Conservation (phyloP, 495 filamentous ascomycete genomes). For the Penicillium desertorum region DNA sequence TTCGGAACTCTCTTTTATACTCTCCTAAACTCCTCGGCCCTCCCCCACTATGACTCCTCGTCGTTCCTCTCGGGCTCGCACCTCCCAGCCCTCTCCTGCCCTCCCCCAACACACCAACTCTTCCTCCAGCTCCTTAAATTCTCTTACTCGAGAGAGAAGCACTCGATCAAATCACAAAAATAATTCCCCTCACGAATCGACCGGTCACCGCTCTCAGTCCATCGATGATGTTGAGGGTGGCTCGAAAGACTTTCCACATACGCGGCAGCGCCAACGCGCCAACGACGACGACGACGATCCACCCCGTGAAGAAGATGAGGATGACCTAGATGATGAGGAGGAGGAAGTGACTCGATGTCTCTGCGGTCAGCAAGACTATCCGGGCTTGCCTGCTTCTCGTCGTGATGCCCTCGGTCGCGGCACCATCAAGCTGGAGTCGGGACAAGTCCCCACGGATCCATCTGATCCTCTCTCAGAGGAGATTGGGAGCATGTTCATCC, state of each 20-base stretch:
- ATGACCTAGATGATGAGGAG: conserved; percentile 71
- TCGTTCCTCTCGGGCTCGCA: conserved; percentile 88
- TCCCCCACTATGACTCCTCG: conserved; percentile 63
- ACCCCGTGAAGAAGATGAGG: conserved; percentile 56
- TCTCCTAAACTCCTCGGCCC: conserved; percentile 8
- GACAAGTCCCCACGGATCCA: conserved; percentile 32
- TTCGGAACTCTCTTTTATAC: conserved; percentile 16
- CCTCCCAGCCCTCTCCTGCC: conserved; percentile 67
- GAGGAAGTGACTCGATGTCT: conserved; percentile 94
- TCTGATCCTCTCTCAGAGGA: conserved; percentile 70
- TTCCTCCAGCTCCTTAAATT: conserved; percentile 76
- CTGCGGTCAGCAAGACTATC: conserved; percentile 92
- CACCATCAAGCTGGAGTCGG: conserved; percentile 60
- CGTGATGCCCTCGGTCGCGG: conserved; percentile 57
- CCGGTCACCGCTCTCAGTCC: conserved; percentile 75
- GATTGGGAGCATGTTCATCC: conserved; percentile 90
- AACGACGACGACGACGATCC: conserved; percentile 60
- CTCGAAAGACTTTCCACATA: conserved; percentile 64
- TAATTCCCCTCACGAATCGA: conserved; percentile 69
- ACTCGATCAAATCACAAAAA: conserved; percentile 71
- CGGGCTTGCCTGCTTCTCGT: conserved; percentile 71
- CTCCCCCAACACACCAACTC: conserved; percentile 69
- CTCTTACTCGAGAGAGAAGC: conserved; percentile 66
- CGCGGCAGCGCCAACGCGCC: conserved; percentile 69
- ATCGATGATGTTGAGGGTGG: conserved; percentile 64